phyloP scores from a whole-genome alignment of 345 rosid genomes.

The Eucalyptus marginata region DNA sequence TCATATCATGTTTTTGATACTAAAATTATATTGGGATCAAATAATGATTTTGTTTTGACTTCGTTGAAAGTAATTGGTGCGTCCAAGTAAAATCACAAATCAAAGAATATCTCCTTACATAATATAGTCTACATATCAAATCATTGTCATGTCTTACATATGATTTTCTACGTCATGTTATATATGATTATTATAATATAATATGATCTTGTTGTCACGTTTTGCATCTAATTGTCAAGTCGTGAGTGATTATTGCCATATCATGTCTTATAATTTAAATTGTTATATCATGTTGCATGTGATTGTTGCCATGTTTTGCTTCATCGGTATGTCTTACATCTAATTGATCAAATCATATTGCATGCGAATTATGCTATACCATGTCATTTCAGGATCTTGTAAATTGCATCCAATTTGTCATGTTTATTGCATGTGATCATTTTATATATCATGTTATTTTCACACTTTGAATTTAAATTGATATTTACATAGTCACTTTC shows the following conservation, averaged over 20 bases:
- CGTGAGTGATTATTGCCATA: not conserved
- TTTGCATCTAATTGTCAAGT: not conserved
- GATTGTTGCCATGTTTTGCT: not conserved
- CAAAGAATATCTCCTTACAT: not conserved
- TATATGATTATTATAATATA: not conserved
- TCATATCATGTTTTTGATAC: not conserved
- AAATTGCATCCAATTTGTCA: not conserved
- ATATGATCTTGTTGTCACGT: not conserved
- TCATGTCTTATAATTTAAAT: not conserved
- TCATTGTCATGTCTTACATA: not conserved
- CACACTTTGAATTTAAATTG: not conserved
- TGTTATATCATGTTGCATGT: not conserved
- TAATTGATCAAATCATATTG: not conserved
- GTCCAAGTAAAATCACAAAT: not conserved
- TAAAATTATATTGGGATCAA: not conserved
- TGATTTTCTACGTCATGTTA: not conserved
- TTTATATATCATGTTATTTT: not conserved
- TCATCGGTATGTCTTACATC: not conserved
- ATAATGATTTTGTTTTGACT: not conserved
- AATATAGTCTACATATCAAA: not conserved
- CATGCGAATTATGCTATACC: not conserved
- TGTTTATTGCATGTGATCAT: not conserved
- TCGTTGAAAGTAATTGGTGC: not conserved
- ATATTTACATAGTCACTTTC: not conserved
- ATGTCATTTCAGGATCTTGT: not conserved